phyloP scores from a whole-genome alignment of 805 yeast genomes.

The Nakazawaea sp. region DNA sequence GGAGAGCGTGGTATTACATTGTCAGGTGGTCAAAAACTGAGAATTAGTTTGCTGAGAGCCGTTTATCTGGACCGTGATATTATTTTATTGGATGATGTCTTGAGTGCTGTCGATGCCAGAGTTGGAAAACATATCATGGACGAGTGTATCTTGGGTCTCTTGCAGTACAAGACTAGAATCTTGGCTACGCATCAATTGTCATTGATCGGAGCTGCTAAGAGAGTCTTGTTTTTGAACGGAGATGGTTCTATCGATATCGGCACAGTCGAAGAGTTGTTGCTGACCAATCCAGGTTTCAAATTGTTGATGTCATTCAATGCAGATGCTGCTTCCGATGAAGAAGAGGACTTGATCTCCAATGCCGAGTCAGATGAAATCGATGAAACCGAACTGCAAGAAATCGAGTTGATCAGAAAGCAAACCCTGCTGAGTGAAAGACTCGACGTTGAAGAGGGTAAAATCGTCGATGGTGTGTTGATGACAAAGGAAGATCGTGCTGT shows the following conservation, averaged over 20 bases:
- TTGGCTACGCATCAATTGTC: constrained; percentile 83
- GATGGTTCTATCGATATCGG: constrained; percentile 60
- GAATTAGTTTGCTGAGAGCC: constrained; percentile 63
- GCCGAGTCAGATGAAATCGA: constrained; percentile 22
- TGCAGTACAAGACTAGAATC: constrained; percentile 56
- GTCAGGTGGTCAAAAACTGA: constrained; percentile 59
- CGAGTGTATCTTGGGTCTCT: constrained; percentile 54
- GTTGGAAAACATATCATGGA: constrained; percentile 52
- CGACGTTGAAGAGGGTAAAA: constrained; percentile 12
- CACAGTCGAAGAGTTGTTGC: constrained; percentile 44
- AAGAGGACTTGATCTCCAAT: constrained; percentile 15
- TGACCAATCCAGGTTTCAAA: constrained; percentile 27
- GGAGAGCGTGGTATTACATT: constrained; percentile 58
- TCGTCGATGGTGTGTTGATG: constrained; percentile 29
- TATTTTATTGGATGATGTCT: constrained; percentile 54
- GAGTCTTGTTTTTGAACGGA: constrained; percentile 60
- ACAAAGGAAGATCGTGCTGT: constrained; percentile 53
- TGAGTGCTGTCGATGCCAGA: constrained; percentile 70
- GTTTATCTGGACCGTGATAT: constrained; percentile 57
- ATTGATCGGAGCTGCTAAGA: constrained; percentile 61
- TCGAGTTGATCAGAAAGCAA: constrained; percentile 17
- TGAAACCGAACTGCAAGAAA: constrained; percentile 19
- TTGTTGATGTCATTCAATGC: constrained; percentile 32
- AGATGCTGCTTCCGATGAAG: constrained; percentile 20
- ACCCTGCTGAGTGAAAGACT: constrained; percentile 14